A percentile compares a stretch with the other conserved stretches of the same genome.
phyloP scores from a whole-genome alignment of 2,329 filamentous ascomycete species.

The Fusarium sororula region DNA sequence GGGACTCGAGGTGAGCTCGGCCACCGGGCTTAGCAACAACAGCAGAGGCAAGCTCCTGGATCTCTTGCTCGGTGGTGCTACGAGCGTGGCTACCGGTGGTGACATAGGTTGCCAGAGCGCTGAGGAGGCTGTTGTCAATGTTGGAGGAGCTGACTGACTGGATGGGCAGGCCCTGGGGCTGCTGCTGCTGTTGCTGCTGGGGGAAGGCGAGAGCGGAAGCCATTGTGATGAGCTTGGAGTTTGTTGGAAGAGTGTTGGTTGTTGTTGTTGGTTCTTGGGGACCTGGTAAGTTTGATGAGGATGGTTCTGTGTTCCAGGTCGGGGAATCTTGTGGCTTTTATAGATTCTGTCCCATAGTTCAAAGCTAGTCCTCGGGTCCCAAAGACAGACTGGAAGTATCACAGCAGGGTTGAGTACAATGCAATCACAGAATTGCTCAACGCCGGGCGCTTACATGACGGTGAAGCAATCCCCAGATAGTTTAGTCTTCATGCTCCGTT shows the following conservation, averaged over 20 bases:
- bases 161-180: neutral
- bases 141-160: neutral
- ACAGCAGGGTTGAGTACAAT: fast-evolving
- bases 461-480: neutral
- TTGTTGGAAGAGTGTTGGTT: neutral
- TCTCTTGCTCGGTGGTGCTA: neutral
- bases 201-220: neutral
- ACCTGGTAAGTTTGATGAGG: neutral
- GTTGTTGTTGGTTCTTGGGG: neutral
- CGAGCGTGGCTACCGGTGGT: neutral
- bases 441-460: neutral
- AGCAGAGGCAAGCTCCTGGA: neutral
- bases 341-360: neutral
- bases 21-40: neutral
- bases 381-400: too few species aligned
- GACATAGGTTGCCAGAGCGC: neutral
- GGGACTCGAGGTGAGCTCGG: neutral
- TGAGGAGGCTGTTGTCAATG: neutral
- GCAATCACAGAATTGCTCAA: too few species aligned
- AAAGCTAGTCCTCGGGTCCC: neutral
- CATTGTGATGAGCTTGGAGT: neutral
- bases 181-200: constrained; percentile 1
- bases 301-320: neutral
- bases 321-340: neutral
- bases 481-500: neutral